phyloP scores from a whole-genome alignment of 352 stramenopile genomes.

The Ophiocytium majus region DNA sequence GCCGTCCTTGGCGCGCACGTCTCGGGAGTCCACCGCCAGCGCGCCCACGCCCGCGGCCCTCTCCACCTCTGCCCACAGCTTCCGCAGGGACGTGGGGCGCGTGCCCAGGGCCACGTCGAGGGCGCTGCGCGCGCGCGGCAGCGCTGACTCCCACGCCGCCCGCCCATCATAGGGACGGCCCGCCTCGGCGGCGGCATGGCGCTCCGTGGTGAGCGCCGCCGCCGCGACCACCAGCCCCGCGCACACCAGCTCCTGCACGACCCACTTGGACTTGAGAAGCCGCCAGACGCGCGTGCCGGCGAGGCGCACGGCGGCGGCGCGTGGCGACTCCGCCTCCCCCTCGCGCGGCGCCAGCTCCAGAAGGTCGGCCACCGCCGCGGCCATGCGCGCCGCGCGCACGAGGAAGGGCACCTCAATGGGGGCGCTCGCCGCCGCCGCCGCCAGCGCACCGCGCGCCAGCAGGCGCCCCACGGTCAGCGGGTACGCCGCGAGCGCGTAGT shows the following conservation, averaged over 20 bases:
- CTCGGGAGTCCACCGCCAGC: neutral
- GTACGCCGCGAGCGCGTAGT: slow-evolving; percentile 39
- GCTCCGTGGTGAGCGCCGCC: neutral
- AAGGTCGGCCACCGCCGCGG: slow-evolving; percentile 32
- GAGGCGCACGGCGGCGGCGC: slow-evolving; percentile 26
- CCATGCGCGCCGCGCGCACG: slow-evolving; percentile 30
- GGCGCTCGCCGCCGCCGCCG: neutral
- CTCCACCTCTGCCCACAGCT: slow-evolving; percentile 4
- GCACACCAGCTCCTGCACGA: slow-evolving; percentile 35
- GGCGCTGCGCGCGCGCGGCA: neutral
- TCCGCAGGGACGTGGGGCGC: neutral
- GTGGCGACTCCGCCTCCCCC: neutral
- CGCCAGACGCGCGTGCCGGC: slow-evolving; percentile 30
- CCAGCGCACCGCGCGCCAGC: neutral
- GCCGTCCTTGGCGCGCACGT: neutral
- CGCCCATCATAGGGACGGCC: neutral
- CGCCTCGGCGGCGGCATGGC: neutral
- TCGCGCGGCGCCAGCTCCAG: slow-evolving; percentile 28
- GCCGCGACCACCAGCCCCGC: slow-evolving; percentile 31
- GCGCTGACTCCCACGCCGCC: neutral
- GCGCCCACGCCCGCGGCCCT: neutral
- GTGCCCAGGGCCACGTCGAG: neutral
- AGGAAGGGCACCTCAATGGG: slow-evolving; percentile 22
- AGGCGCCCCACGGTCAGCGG: neutral
- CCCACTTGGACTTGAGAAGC: slow-evolving; percentile 34